Percentiles rank a stretch among this genome's conserved stretches.
phyloP scores from a whole-genome alignment of 192 early-diverging fungal genomes.

The Chytriomyces hyalinus region DNA sequence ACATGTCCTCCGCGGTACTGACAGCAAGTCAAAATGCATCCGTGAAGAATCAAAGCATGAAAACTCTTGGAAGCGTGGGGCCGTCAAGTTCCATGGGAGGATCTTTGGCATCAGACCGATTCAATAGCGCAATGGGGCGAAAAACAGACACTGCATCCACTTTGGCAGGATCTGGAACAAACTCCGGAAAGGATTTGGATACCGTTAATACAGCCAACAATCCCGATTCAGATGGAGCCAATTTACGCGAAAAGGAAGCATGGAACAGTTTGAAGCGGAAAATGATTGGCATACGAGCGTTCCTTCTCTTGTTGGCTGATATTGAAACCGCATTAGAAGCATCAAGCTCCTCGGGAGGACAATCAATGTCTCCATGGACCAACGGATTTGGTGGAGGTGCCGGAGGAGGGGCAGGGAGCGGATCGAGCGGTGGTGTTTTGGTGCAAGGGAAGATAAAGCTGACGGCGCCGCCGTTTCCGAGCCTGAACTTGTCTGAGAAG shows the following conservation, averaged over 20 bases:
- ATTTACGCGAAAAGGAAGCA: background rate
- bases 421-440: slow-evolving; percentile 45
- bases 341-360: slow-evolving; percentile 26
- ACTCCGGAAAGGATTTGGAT: slow-evolving; percentile 7
- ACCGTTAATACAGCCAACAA: slow-evolving; percentile 61
- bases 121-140: background rate
- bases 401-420: slow-evolving; percentile 23
- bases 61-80: background rate
- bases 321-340: slow-evolving; percentile 59
- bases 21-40: background rate
- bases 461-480: slow-evolving; percentile 52
- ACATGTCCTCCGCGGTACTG: background rate
- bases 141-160: background rate
- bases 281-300: slow-evolving; percentile 75
- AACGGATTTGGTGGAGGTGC: slow-evolving; percentile 26
- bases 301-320: slow-evolving; percentile 75
- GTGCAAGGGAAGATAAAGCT: slow-evolving; percentile 62
- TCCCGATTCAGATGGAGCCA: background rate
- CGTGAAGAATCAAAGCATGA: slow-evolving; percentile 2
- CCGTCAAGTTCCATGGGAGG: background rate
- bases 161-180: background rate
- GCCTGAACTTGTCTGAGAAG: slow-evolving; percentile 24
- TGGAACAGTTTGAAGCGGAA: slow-evolving; percentile 59
- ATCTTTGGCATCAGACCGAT: background rate
- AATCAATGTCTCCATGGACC: slow-evolving; percentile 14